Percentiles rank a stretch among this genome's conserved stretches.
Evolutionary conservation across 2,329 filamentous ascomycete genomes (phyloP).

Genomic region (Peltaster fructicola): DNA sequence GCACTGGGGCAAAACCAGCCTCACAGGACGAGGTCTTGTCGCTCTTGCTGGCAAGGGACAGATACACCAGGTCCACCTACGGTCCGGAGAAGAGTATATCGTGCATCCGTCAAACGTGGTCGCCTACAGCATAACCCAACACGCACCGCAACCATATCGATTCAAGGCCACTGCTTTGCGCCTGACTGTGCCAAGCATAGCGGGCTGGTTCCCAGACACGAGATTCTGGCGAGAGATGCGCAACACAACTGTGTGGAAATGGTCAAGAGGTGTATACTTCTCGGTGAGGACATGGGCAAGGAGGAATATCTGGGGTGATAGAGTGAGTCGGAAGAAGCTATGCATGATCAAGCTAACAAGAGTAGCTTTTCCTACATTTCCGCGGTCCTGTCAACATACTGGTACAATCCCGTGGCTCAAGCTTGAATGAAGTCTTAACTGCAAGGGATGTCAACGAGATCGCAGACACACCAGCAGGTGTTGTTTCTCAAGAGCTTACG

Average conservation of each 20-base stretch:
- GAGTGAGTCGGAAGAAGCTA: too few species aligned
- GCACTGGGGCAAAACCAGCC: conserved; percentile 78
- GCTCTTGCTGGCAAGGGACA: conserved; percentile 76
- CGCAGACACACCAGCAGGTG: conserved; percentile 61
- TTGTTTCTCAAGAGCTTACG: conserved; percentile 39
- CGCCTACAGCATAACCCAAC: conserved; percentile 64
- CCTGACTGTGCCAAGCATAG: conserved; percentile 58
- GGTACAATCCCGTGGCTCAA: conserved; percentile 69
- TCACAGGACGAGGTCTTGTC: conserved; percentile 74
- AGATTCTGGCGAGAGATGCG: conserved; percentile 59
- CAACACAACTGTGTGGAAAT: conserved; percentile 55
- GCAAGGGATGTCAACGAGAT: conserved; percentile 75
- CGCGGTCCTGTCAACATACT: conserved; percentile 71
- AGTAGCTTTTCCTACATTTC: conserved; percentile 71
- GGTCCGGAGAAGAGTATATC: conserved; percentile 73
- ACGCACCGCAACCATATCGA: conserved; percentile 65
- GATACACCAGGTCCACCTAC: conserved; percentile 68
- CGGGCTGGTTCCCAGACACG: conserved; percentile 46
- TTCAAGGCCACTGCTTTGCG: conserved; percentile 60
- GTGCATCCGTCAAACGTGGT: conserved; percentile 81
- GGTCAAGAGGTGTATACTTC: conserved; percentile 46
- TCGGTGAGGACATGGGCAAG: conserved; percentile 58
- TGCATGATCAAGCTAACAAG: neutral
- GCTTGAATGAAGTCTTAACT: conserved; percentile 61
- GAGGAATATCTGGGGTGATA: conserved; percentile 80